These are phyloP conservation scores for Pseudogymnoascus sp. DNA, from an alignment of 2,329 filamentous ascomycete species.

Conservation along the genomic window DNA sequence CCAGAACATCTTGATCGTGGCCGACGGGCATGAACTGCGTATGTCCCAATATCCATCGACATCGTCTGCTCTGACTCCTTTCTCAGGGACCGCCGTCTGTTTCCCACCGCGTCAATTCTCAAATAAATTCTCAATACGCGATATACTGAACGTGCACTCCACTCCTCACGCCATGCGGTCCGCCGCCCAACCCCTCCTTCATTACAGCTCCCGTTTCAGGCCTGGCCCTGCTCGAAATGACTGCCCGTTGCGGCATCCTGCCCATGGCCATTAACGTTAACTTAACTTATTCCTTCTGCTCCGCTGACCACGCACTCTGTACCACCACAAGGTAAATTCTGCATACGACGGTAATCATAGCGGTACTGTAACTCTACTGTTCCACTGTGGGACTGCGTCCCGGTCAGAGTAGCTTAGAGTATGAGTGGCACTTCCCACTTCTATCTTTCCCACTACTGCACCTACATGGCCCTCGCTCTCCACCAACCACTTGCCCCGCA, in stretches of 20 bases:
- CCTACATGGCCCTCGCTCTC: constrained; percentile 2
- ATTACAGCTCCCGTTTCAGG: constrained; percentile 6
- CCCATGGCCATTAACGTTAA: background rate
- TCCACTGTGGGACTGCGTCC: constrained; percentile 6
- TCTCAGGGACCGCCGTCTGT: background rate
- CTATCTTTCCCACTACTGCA: constrained; percentile 6
- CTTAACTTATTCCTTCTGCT: constrained; percentile 4
- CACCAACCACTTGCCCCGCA: constrained; percentile 7
- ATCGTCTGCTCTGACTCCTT: background rate
- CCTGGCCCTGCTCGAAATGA: constrained; percentile 2
- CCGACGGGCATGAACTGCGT: background rate
- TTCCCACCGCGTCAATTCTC: background rate
- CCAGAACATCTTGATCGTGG: constrained; percentile 1
- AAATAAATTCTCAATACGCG: background rate
- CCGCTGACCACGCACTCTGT: background rate
- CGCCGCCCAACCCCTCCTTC: background rate
- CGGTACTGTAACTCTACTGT: background rate
- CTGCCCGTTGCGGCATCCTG: background rate
- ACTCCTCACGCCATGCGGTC: background rate
- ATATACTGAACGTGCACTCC: background rate
- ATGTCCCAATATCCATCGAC: background rate
- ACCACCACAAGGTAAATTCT: background rate
- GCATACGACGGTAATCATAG: background rate
- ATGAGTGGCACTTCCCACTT: constrained; percentile 2
- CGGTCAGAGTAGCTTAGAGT: background rate